Evolutionary conservation across 805 yeast species (phyloP).

Genomic region (Allodekkera sacchari): DNA sequence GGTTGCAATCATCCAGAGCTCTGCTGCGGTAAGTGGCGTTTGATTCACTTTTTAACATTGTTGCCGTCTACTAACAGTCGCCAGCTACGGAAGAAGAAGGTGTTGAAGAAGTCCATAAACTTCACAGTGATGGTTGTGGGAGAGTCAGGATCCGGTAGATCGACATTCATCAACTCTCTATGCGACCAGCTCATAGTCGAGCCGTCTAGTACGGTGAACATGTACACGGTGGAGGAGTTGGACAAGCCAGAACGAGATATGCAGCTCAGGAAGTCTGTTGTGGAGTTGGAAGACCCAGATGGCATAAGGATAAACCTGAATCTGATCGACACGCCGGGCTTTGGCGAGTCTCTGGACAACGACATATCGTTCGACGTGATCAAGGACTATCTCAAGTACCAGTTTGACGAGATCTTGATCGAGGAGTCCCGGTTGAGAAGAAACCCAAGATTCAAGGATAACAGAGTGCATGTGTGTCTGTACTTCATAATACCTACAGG

Average conservation of each 20-base stretch:
- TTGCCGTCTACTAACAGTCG: neutral
- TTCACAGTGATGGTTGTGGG: slow-evolving; percentile 86
- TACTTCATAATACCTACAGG: slow-evolving; percentile 68
- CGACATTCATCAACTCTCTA: slow-evolving; percentile 85
- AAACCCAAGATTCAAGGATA: slow-evolving; percentile 79
- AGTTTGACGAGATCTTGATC: slow-evolving; percentile 72
- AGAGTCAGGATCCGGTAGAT: slow-evolving; percentile 79
- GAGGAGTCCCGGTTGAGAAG: slow-evolving; percentile 78
- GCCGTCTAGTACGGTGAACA: slow-evolving; percentile 42
- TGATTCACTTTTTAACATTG: too few species aligned
- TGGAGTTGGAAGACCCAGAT: slow-evolving; percentile 80
- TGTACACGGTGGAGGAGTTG: slow-evolving; percentile 38
- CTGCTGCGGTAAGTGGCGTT: slow-evolving; percentile 34
- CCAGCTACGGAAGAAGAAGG: slow-evolving; percentile 61
- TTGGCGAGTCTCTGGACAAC: slow-evolving; percentile 69
- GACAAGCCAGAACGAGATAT: slow-evolving; percentile 40
- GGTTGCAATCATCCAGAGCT: slow-evolving; percentile 41
- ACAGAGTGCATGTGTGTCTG: slow-evolving; percentile 70
- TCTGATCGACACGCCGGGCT: slow-evolving; percentile 77
- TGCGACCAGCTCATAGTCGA: slow-evolving; percentile 86
- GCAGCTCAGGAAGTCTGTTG: slow-evolving; percentile 66
- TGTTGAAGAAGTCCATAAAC: slow-evolving; percentile 73
- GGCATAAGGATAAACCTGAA: slow-evolving; percentile 74
- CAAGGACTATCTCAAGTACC: slow-evolving; percentile 74
- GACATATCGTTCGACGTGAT: slow-evolving; percentile 57